Evolutionary conservation across 2,329 filamentous ascomycete genomes (phyloP).

Genomic region (Aspergillus cejpii): DNA sequence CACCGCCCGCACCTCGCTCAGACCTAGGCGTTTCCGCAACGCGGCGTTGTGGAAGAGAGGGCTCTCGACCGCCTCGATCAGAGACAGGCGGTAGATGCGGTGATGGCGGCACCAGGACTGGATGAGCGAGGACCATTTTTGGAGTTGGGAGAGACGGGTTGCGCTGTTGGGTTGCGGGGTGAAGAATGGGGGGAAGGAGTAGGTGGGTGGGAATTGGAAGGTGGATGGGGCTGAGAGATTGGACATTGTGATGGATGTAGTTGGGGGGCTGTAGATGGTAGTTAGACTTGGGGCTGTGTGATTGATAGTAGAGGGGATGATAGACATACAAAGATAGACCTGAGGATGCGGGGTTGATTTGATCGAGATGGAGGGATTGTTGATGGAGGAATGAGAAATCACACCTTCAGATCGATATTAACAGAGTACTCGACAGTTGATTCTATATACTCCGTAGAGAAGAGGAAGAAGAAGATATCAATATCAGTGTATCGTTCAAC

Average conservation of each 20-base stretch:
- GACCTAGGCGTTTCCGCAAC: slow-evolving; percentile 42
- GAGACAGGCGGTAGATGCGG: slow-evolving; percentile 66
- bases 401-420: too few species aligned
- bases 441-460: too few species aligned
- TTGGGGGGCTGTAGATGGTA: slow-evolving; percentile 2
- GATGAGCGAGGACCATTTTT: slow-evolving; percentile 80
- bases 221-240: slow-evolving; percentile 9
- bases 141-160: slow-evolving; percentile 49
- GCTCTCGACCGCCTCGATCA: slow-evolving; percentile 55
- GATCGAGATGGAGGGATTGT: too few species aligned
- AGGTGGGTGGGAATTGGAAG: slow-evolving; percentile 39
- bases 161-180: slow-evolving; percentile 43
- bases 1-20: slow-evolving; percentile 49
- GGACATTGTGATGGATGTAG: slow-evolving; percentile 6
- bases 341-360: too few species aligned
- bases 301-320: neutral
- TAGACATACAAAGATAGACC: too few species aligned
- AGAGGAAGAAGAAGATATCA: too few species aligned
- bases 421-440: too few species aligned
- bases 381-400: too few species aligned
- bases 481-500: too few species aligned
- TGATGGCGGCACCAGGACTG: slow-evolving; percentile 75
- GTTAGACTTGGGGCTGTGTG: neutral
- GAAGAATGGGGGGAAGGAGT: slow-evolving; percentile 51
- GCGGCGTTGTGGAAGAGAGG: slow-evolving; percentile 51